These are phyloP conservation scores for Botrytis sinoallii DNA, from an alignment of 2,329 filamentous ascomycete species.

Conservation along the genomic window DNA sequence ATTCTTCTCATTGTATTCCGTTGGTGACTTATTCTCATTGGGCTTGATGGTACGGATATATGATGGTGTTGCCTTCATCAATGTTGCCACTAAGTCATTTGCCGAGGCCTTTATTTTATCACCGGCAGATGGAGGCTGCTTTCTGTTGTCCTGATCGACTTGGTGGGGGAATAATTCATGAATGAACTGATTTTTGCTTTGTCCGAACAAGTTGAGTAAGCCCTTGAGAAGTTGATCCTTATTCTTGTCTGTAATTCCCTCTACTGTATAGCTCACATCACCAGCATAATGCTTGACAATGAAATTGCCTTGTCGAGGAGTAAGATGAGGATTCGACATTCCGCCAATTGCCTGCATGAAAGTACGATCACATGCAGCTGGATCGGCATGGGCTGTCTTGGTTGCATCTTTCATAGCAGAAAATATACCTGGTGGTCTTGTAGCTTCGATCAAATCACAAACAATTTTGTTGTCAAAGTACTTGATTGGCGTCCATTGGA, in stretches of 20 bases:
- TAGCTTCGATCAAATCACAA: constrained; percentile 92
- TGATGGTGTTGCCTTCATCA: constrained; percentile 96
- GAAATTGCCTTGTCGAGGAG: constrained; percentile 89
- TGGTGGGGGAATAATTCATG: constrained; percentile 88
- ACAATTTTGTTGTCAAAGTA: constrained; percentile 99
- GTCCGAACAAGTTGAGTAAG: constrained; percentile 78
- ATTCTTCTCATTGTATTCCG: constrained; percentile 87
- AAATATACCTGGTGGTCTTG: constrained; percentile 86
- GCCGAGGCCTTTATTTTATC: constrained; percentile 95
- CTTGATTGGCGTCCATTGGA: constrained; percentile 98
- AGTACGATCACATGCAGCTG: constrained; percentile 87
- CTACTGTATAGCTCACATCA: constrained; percentile 90
- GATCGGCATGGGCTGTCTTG: constrained; percentile 96
- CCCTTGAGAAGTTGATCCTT: constrained; percentile 97
- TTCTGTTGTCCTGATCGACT: constrained; percentile 93
- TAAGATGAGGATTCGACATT: constrained; percentile 87
- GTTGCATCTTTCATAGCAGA: constrained; percentile 96
- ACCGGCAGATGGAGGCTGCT: constrained; percentile 88
- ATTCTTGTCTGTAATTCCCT: constrained; percentile 99
- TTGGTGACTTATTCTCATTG: constrained; percentile 96
- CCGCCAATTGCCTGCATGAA: constrained; percentile 93
- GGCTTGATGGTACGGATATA: constrained; percentile 99
- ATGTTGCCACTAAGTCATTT: constrained; percentile 87
- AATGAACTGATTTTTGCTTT: constrained; percentile 80
- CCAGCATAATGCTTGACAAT: constrained; percentile 99